These are phyloP conservation scores for Wickerhamiella bombiphila DNA, from an alignment of 805 yeast genomes.

Conservation along the genomic window DNA sequence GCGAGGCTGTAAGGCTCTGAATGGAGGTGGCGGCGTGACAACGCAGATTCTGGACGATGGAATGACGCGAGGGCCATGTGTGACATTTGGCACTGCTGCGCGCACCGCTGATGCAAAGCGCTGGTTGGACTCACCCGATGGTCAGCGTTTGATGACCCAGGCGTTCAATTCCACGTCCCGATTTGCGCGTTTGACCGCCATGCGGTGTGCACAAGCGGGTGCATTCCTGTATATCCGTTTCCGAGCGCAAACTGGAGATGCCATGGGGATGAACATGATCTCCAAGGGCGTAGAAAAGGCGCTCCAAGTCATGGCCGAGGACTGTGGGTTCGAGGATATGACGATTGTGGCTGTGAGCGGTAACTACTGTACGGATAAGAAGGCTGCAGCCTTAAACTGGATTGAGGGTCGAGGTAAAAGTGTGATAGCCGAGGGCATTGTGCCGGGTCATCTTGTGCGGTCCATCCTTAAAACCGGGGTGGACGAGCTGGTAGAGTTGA, in stretches of 20 bases:
- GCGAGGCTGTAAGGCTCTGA: constrained; percentile 98
- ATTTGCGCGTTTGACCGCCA: constrained; percentile 84
- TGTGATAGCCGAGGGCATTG: constrained; percentile 87
- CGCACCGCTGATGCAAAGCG: constrained; percentile 91
- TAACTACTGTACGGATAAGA: constrained; percentile 94
- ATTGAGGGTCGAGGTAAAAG: constrained; percentile 98
- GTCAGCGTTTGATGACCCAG: constrained; percentile 62
- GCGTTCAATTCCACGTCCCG: constrained; percentile 95
- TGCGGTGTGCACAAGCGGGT: constrained; percentile 92
- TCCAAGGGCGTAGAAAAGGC: constrained; percentile 94
- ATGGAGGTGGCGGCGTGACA: constrained; percentile 89
- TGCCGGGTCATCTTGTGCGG: constrained; percentile 68
- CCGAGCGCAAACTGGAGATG: constrained; percentile 98
- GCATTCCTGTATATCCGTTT: constrained; percentile 76
- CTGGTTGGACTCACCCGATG: constrained; percentile 94
- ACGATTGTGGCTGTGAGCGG: constrained; percentile 84
- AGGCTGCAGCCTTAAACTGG: constrained; percentile 98
- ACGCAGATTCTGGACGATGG: constrained; percentile 92
- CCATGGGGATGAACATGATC: constrained; percentile 99
- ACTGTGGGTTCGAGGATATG: constrained; percentile 92
- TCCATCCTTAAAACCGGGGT: constrained; percentile 85
- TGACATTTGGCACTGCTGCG: constrained; percentile 61
- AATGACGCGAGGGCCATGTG: constrained; percentile 99
- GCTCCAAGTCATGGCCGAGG: constrained; percentile 68
- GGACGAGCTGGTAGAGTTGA: constrained; percentile 79